Conservation (phyloP, 2,329 filamentous ascomycete genomes). For the Sporothrix curviconia region DNA sequence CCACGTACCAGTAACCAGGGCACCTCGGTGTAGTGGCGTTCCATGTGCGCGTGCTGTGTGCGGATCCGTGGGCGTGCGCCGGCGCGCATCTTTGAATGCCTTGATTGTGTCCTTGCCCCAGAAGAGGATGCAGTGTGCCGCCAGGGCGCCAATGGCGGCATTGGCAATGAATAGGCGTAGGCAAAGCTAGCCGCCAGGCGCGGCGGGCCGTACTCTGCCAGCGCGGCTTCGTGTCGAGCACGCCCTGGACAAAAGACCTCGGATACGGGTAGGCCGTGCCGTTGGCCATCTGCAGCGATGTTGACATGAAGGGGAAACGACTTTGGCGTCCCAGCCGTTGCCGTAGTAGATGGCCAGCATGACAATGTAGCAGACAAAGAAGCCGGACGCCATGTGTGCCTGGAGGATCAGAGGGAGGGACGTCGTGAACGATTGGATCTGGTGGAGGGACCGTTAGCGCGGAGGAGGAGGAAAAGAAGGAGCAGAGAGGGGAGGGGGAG, state of each 20-base stretch:
- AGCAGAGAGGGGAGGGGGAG: conserved; percentile 5
- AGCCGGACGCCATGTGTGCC: conserved; percentile 39
- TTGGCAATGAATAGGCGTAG: conserved; percentile 51
- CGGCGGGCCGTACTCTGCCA: conserved; percentile 40
- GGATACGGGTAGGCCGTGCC: conserved; percentile 36
- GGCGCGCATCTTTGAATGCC: conserved; percentile 40
- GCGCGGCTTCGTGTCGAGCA: conserved; percentile 36
- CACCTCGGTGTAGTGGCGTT: conserved; percentile 44
- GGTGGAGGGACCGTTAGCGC: background rate
- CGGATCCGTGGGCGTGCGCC: conserved; percentile 39
- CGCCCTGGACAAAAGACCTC: conserved; percentile 34
- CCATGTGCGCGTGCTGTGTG: conserved; percentile 50
- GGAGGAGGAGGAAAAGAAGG: background rate
- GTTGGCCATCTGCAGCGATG: conserved; percentile 33
- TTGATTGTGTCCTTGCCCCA: conserved; percentile 47
- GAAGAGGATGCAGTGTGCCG: conserved; percentile 47
- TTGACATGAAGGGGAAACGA: conserved; percentile 51
- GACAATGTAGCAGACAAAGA: conserved; percentile 40
- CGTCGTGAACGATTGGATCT: conserved; percentile 49
- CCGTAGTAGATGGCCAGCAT: conserved; percentile 48
- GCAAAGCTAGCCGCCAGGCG: conserved; percentile 44
- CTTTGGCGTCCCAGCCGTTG: conserved; percentile 40
- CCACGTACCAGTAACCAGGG: conserved; percentile 43
- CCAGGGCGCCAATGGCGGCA: conserved; percentile 50
- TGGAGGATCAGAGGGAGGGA: conserved; percentile 48